These are phyloP conservation scores for Plasmodium yoelii DNA, from an alignment of 169 alveolate species.

Conservation along the genomic window DNA sequence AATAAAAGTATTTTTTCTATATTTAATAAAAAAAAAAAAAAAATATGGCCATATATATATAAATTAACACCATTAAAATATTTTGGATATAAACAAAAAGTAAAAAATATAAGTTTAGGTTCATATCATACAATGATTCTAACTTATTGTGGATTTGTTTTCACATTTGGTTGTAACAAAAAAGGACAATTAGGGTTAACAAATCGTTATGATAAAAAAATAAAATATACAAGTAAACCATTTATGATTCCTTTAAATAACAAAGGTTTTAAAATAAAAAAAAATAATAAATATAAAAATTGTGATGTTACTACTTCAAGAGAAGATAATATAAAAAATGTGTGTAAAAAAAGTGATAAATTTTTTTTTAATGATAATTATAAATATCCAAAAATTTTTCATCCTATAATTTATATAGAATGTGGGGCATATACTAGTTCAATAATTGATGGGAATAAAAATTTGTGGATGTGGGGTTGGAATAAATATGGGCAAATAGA, in stretches of 20 bases:
- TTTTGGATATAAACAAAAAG: conserved; percentile 57
- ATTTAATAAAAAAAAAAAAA: conserved; percentile 9
- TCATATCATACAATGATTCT: conserved; percentile 44
- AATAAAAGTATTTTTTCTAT: background rate
- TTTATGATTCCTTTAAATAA: conserved; percentile 20
- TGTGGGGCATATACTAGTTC: conserved; percentile 56
- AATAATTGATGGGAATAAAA: conserved; percentile 29
- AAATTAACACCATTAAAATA: conserved; percentile 37
- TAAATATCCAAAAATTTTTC: conserved; percentile 37
- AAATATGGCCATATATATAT: conserved; percentile 42
- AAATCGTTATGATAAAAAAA: conserved; percentile 24
- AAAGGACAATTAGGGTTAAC: conserved; percentile 46
- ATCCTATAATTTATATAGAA: conserved; percentile 35
- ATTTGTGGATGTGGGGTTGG: conserved; percentile 74
- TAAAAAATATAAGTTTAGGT: conserved; percentile 58
- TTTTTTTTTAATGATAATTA: conserved; percentile 10
- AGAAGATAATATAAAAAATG: background rate
- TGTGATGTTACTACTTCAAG: background rate
- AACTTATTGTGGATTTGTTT: conserved; percentile 48
- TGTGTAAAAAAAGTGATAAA: too few species aligned
- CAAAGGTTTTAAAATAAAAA: background rate
- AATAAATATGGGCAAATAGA: conserved; percentile 55
- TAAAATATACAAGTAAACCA: conserved; percentile 63
- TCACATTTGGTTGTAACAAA: conserved; percentile 68
- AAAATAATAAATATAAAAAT: background rate